Percentiles rank a stretch among this genome's conserved stretches.
Conservation (phyloP, 257 asterid genomes). For the Rauvolfia tetraphylla region DNA sequence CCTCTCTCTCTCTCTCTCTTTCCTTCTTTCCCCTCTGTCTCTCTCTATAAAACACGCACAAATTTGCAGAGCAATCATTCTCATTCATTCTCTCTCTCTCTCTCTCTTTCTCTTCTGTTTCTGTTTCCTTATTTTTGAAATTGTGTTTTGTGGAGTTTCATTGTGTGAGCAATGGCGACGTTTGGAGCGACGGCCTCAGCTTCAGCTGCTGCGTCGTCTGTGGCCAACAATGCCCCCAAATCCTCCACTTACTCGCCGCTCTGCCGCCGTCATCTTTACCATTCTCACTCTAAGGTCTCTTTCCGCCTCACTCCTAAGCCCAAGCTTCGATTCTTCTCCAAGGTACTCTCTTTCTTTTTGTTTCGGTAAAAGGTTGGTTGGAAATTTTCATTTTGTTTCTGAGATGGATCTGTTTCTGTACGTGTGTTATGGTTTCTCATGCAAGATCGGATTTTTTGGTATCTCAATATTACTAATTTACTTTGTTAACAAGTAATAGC, state of each 20-base stretch:
- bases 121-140: not conserved
- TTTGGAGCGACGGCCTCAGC: constrained; percentile 52
- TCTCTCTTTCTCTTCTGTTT: not conserved
- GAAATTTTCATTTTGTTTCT: not conserved
- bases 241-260: constrained; percentile 38
- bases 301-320: constrained; percentile 57
- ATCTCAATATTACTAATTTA: not conserved
- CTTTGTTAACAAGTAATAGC: not conserved
- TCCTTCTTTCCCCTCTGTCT: not conserved
- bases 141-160: not conserved
- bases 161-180: constrained; percentile 50
- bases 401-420: constrained; percentile 4
- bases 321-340: constrained; percentile 51
- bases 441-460: constrained; percentile 13
- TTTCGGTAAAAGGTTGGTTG: not conserved
- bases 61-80: constrained; percentile 1
- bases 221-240: constrained; percentile 38
- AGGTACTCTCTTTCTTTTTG: constrained; percentile 32
- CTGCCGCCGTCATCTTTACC: constrained; percentile 33
- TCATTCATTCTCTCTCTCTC: not conserved
- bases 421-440: not conserved
- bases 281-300: constrained; percentile 39
- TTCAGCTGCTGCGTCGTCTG: constrained; percentile 42
- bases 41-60: constrained; percentile 17
- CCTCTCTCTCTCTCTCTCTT: not conserved